Conservation (phyloP, 2,329 filamentous ascomycete species). For the Epichloe coenophiala region DNA sequence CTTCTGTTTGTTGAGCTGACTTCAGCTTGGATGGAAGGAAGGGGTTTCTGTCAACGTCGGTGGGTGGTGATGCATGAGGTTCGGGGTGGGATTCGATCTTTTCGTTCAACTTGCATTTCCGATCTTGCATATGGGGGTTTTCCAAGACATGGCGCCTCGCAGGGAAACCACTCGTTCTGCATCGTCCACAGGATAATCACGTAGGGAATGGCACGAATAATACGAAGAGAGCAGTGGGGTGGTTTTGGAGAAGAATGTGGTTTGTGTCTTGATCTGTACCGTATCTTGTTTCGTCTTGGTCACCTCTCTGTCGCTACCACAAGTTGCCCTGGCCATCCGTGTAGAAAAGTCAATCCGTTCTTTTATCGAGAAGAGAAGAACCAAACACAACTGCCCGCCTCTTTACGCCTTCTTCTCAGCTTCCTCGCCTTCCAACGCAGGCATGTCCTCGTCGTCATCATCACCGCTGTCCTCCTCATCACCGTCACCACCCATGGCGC, state of each 20-base stretch:
- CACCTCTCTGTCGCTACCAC: background rate
- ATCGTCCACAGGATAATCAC: no score
- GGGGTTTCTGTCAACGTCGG: no score
- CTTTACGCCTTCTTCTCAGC: slow-evolving; percentile 26
- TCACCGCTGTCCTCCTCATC: slow-evolving; percentile 36
- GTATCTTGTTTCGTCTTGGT: background rate
- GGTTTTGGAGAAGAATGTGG: background rate
- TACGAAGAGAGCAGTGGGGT: no score
- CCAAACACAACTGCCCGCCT: background rate
- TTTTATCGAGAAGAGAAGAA: background rate
- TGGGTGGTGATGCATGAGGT: no score
- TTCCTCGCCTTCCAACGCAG: slow-evolving; percentile 48
- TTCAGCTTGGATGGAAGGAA: no score
- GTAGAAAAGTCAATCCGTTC: background rate
- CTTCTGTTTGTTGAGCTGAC: background rate
- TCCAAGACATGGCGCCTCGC: background rate
- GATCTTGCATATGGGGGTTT: background rate
- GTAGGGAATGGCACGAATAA: background rate
- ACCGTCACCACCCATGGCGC: slow-evolving; percentile 33
- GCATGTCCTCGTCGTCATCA: slow-evolving; percentile 68
- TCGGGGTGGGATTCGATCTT: no score
- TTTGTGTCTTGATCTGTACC: background rate
- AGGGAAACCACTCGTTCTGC: background rate
- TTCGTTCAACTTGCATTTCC: background rate
- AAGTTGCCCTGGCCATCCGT: background rate